Percentiles rank a stretch among this genome's conserved stretches.
Evolutionary conservation across 441 rosid genomes (phyloP).

Genomic region (Pelargonium cotyledonis): DNA sequence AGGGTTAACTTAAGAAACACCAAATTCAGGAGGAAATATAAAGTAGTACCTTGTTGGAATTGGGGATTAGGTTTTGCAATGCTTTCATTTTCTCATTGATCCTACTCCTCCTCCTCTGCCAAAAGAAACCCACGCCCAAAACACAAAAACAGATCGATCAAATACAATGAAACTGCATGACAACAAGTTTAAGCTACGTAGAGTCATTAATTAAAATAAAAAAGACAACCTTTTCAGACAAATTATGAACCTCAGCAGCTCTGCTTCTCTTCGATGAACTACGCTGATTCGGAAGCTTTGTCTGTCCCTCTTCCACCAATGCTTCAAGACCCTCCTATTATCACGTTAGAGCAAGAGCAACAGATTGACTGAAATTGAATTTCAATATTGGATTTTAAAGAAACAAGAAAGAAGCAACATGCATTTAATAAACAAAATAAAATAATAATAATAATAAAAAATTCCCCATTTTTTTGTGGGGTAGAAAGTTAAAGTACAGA

Average conservation of each 20-base stretch:
- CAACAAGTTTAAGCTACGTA: no score
- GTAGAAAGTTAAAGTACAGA: no score
- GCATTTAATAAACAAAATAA: background rate
- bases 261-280: slow-evolving; percentile 59
- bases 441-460: no score
- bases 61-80: slow-evolving; percentile 56
- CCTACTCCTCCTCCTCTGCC: slow-evolving; percentile 64
- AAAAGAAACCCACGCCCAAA: background rate
- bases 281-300: slow-evolving; percentile 43
- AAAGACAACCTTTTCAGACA: slow-evolving; percentile 56
- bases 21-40: background rate
- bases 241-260: slow-evolving; percentile 69
- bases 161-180: background rate
- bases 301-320: slow-evolving; percentile 41
- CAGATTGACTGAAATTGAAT: background rate
- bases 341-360: background rate
- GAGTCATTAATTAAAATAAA: background rate
- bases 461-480: no score
- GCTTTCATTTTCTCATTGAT: slow-evolving; percentile 79
- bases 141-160: background rate
- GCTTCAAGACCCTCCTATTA: slow-evolving; percentile 58
- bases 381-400: background rate
- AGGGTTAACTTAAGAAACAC: background rate
- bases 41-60: slow-evolving; percentile 50
- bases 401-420: background rate